Conservation (phyloP, 2,329 filamentous ascomycete species). For the Fusarium caatingaense region DNA sequence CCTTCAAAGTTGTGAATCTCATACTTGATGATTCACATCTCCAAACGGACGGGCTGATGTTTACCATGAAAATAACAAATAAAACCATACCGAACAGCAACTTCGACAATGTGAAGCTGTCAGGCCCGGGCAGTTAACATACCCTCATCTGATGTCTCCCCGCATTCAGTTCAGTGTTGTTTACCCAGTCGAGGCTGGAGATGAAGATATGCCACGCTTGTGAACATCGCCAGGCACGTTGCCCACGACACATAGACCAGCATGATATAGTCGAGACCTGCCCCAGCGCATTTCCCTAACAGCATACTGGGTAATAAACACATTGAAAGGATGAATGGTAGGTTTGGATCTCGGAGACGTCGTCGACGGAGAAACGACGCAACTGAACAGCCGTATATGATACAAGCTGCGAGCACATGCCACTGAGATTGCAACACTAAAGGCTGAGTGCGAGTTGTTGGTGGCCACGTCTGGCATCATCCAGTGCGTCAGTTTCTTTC, state of each 20-base stretch:
- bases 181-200: constrained; percentile 20
- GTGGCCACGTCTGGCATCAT: constrained; percentile 32
- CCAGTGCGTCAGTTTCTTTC: constrained; percentile 33
- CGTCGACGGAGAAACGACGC: constrained; percentile 42
- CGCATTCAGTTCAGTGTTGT: not conserved
- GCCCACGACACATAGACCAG: constrained; percentile 44
- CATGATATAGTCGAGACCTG: constrained; percentile 39
- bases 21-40: not conserved
- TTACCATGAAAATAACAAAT: not conserved
- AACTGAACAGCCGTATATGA: constrained; percentile 42
- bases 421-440: constrained; percentile 33
- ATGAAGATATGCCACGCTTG: constrained; percentile 26
- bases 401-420: constrained; percentile 39
- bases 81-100: not conserved
- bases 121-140: constrained; percentile 13
- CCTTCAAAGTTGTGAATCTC: not conserved
- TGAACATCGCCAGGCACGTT: constrained; percentile 42
- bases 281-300: constrained; percentile 31
- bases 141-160: not conserved
- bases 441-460: constrained; percentile 16
- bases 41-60: not conserved
- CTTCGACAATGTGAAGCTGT: not conserved
- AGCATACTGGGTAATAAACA: constrained; percentile 36
- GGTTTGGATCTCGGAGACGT: constrained; percentile 29
- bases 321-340: constrained; percentile 33